Conservation (phyloP, 208 protist genomes). For the Crithidia expoeki region DNA sequence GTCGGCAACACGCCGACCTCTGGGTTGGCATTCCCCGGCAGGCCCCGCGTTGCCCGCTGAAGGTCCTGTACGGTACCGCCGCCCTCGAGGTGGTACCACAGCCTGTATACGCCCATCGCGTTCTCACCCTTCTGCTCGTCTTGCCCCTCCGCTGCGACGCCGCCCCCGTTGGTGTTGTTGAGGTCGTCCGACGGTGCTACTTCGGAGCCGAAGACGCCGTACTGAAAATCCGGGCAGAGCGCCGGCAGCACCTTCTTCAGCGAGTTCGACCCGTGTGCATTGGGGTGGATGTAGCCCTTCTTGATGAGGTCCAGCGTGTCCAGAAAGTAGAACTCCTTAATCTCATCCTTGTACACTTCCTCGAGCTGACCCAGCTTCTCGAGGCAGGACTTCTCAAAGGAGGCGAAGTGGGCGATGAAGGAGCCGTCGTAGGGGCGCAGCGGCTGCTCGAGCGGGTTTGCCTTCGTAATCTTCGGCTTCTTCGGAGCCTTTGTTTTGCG, state of each 20-base stretch:
- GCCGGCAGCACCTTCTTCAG: slow-evolving; percentile 91
- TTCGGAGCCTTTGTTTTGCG: slow-evolving; percentile 34
- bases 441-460: slow-evolving; percentile 49
- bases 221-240: slow-evolving; percentile 86
- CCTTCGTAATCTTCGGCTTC: slow-evolving; percentile 45
- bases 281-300: slow-evolving; percentile 78
- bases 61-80: slow-evolving; percentile 80
- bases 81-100: slow-evolving; percentile 90
- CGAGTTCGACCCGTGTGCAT: slow-evolving; percentile 85
- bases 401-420: slow-evolving; percentile 89
- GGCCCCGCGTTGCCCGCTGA: slow-evolving; percentile 29
- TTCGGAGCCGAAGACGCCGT: slow-evolving; percentile 84
- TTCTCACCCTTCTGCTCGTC: slow-evolving; percentile 87
- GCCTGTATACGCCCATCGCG: slow-evolving; percentile 86
- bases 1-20: background rate
- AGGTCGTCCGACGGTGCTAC: slow-evolving; percentile 10
- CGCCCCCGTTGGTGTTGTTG: slow-evolving; percentile 2
- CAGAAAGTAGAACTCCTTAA: slow-evolving; percentile 85
- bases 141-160: slow-evolving; percentile 22
- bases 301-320: slow-evolving; percentile 89
- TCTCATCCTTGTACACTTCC: slow-evolving; percentile 77
- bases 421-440: slow-evolving; percentile 80
- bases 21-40: background rate
- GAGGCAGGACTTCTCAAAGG: slow-evolving; percentile 89
- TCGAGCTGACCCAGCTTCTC: slow-evolving; percentile 83